Conservation (phyloP, 2,329 filamentous ascomycete genomes). For the Cladosporium colombiae region DNA sequence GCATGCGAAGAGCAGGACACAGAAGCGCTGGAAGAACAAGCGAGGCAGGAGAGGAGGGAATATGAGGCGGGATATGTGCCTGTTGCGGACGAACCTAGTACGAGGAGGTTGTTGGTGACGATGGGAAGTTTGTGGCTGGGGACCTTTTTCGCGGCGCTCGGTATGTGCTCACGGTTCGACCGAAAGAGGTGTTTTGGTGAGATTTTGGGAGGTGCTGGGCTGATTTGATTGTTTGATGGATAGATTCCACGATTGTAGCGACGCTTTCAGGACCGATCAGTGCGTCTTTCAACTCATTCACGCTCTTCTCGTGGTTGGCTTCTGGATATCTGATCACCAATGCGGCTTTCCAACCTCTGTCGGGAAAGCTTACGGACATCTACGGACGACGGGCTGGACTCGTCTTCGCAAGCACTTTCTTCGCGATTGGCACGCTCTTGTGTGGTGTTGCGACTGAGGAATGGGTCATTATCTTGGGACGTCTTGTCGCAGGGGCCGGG, state of each 20-base stretch:
- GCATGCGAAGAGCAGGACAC: slow-evolving; percentile 19
- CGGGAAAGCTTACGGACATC: slow-evolving; percentile 84
- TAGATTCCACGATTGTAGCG: slow-evolving; percentile 79
- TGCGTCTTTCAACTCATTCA: slow-evolving; percentile 77
- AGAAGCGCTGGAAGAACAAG: slow-evolving; percentile 33
- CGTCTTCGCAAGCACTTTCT: slow-evolving; percentile 77
- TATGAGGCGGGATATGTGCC: slow-evolving; percentile 33
- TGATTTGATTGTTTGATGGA: neutral
- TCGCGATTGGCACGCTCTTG: slow-evolving; percentile 76
- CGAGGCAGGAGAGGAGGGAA: slow-evolving; percentile 36
- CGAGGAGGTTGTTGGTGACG: slow-evolving; percentile 49
- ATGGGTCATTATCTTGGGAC: slow-evolving; percentile 71
- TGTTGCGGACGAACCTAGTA: slow-evolving; percentile 47
- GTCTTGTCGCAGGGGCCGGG: slow-evolving; percentile 78
- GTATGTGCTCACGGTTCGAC: slow-evolving; percentile 34
- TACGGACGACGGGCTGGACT: slow-evolving; percentile 78
- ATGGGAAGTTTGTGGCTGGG: slow-evolving; percentile 55
- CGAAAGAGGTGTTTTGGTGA: neutral
- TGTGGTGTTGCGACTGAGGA: slow-evolving; percentile 72
- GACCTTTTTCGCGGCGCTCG: slow-evolving; percentile 59
- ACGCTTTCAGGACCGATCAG: slow-evolving; percentile 83
- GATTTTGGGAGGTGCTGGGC: neutral
- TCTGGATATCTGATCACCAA: slow-evolving; percentile 87
- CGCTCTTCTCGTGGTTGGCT: slow-evolving; percentile 82
- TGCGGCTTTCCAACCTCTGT: slow-evolving; percentile 81